Percentiles rank a stretch among this genome's conserved stretches.
Evolutionary conservation across 495 filamentous ascomycete genomes (phyloP).

Genomic region (Letharia columbiana): DNA sequence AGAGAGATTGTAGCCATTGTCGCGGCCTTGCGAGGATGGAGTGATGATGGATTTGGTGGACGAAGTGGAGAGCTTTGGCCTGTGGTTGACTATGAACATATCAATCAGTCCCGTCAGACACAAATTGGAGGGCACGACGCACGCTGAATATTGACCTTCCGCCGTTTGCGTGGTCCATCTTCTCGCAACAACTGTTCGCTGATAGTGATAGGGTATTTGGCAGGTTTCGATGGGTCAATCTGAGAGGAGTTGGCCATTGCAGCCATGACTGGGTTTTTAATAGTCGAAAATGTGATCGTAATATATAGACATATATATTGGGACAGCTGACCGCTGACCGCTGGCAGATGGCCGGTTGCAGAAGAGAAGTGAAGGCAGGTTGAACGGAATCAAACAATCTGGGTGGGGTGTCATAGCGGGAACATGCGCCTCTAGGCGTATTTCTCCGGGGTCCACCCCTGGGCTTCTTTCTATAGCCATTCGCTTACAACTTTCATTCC

Average conservation of each 20-base stretch:
- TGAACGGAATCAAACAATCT: neutral
- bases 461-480: neutral
- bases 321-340: neutral
- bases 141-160: slow-evolving; percentile 20
- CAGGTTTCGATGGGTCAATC: slow-evolving; percentile 22
- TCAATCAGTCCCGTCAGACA: neutral
- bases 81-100: slow-evolving; percentile 37
- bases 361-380: neutral
- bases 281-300: neutral
- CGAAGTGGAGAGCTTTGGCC: slow-evolving; percentile 39
- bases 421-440: neutral
- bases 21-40: slow-evolving; percentile 30
- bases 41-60: slow-evolving; percentile 37
- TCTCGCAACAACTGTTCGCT: slow-evolving; percentile 20
- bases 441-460: neutral
- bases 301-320: neutral
- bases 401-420: neutral
- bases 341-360: neutral
- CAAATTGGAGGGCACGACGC: neutral
- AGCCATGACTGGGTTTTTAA: slow-evolving; percentile 15
- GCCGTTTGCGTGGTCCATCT: slow-evolving; percentile 15
- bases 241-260: slow-evolving; percentile 5
- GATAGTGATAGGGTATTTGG: slow-evolving; percentile 21
- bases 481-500: neutral
- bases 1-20: slow-evolving; percentile 40